Conservation (phyloP, 768 basidiomycete genomes). For the Xanthoconium stramineum region DNA sequence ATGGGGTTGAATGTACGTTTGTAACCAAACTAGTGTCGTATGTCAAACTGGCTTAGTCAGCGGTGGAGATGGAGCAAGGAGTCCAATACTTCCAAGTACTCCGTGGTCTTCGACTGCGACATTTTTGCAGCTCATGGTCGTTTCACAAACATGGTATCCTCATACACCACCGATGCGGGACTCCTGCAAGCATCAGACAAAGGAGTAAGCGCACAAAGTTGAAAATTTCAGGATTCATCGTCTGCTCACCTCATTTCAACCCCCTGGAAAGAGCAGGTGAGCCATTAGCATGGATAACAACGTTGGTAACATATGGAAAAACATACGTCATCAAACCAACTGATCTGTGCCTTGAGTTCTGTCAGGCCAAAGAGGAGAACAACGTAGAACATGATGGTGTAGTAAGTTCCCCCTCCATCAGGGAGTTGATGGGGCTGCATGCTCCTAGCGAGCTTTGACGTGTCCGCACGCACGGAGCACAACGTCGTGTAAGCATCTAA, state of each 20-base stretch:
- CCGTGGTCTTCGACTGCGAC: background rate
- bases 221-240: too few relatives aligned
- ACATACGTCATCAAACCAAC: slow-evolving; percentile 41
- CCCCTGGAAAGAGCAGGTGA: slow-evolving; percentile 23
- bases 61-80: background rate
- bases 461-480: slow-evolving; percentile 11
- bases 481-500: slow-evolving; percentile 10
- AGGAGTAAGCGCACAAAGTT: background rate
- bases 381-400: slow-evolving; percentile 25
- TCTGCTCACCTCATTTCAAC: slow-evolving; percentile 33
- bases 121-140: background rate
- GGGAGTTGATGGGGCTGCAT: slow-evolving; percentile 13
- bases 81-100: background rate
- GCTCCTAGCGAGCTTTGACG: slow-evolving; percentile 6
- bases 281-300: background rate
- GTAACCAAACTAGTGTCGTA: too few relatives aligned
- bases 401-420: slow-evolving; percentile 8
- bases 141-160: slow-evolving; percentile 11
- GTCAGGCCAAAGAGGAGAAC: slow-evolving; percentile 51
- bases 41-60: too few relatives aligned
- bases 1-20: too few relatives aligned
- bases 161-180: slow-evolving; percentile 27
- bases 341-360: slow-evolving; percentile 50
- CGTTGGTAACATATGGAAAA: background rate
- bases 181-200: slow-evolving; percentile 13